Evolutionary conservation across 1,284 basidiomycete species (phyloP), one percentile per base, ranked within the genome.

Genomic region (Waitea zeae): DNA sequence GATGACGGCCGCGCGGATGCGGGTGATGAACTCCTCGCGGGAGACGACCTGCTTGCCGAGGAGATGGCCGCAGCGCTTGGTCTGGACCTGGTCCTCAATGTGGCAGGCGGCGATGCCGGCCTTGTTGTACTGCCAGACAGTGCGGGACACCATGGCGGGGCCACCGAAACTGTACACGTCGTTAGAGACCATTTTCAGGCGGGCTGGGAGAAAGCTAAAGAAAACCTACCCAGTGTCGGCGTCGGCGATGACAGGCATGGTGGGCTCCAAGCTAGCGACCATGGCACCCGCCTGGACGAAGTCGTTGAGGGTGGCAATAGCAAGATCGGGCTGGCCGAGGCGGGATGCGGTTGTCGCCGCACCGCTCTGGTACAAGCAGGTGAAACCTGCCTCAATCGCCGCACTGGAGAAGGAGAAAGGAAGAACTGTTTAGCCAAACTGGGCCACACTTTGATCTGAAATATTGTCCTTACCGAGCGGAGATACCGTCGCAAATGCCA

Each of bases 71-170:
- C 82, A 86, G 37, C 81, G 72, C 52, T 86, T 86, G 4, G 77
- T 80, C 49, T 82, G 72, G 2, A 83, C 78, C 52, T 86, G 82
- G 49, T 84, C 82, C 50, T 86, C 82, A 31, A 86, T 82, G 51
- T 86, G 81, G 44, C 82, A 56, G 0, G 60, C 81, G 4, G 81
- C 82, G 20, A 84, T 70, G 17, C 82, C 81, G 1, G 75, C 70
- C 28, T 66, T 63, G 14, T 61, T 66, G 44, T 86, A 86, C 48
- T 78, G 66, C 15, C 58, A 67, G 9, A 86, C 75, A 2, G 80
- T 86, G 28, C 81, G 71, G 15, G 75, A 76, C 27, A 84, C 71
- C 59, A 75, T 83, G 2, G 69, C 68, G 3, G 81, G 75, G 2
- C 76, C 78, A 37, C 82, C 82, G 40, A 82, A 86, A 3, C 74